These are phyloP conservation scores for Fragilariopsis cylindrus DNA, from an alignment of 108 stramenopile species.

Conservation along the genomic window DNA sequence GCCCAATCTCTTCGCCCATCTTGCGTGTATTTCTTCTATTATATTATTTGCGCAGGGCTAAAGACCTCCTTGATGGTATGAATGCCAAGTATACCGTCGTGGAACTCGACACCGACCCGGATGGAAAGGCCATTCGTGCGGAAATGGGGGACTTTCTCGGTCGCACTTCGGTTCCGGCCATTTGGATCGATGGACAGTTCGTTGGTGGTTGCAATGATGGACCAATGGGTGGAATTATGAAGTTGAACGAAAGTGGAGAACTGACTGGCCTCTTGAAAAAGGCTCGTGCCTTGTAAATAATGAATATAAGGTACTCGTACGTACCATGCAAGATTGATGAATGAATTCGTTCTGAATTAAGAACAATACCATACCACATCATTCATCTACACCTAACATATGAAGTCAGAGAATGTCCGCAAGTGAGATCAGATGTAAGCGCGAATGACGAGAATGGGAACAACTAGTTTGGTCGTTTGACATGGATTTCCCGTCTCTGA, in stretches of 20 bases:
- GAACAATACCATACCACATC: too few species aligned
- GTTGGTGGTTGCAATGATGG: slow-evolving; percentile 93
- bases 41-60: slow-evolving; percentile 47
- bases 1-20: too few species aligned
- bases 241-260: slow-evolving; percentile 59
- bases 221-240: slow-evolving; percentile 68
- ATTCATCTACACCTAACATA: too few species aligned
- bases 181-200: slow-evolving; percentile 85
- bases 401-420: too few species aligned
- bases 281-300: slow-evolving; percentile 26
- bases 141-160: slow-evolving; percentile 82
- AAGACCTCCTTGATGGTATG: slow-evolving; percentile 67
- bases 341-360: too few species aligned
- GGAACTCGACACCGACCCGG: slow-evolving; percentile 70
- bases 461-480: too few species aligned
- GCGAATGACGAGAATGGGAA: too few species aligned
- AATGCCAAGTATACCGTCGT: slow-evolving; percentile 69
- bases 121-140: slow-evolving; percentile 77
- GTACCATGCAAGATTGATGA: too few species aligned
- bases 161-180: slow-evolving; percentile 88
- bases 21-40: too few species aligned
- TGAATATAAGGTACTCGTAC: too few species aligned
- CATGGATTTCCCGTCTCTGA: too few species aligned
- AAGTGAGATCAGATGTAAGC: too few species aligned
- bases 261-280: slow-evolving; percentile 63